A percentile compares a stretch with the other conserved stretches of the same genome.
Conservation (phyloP, 352 stramenopile genomes). For the Globisporangium nodosum region DNA sequence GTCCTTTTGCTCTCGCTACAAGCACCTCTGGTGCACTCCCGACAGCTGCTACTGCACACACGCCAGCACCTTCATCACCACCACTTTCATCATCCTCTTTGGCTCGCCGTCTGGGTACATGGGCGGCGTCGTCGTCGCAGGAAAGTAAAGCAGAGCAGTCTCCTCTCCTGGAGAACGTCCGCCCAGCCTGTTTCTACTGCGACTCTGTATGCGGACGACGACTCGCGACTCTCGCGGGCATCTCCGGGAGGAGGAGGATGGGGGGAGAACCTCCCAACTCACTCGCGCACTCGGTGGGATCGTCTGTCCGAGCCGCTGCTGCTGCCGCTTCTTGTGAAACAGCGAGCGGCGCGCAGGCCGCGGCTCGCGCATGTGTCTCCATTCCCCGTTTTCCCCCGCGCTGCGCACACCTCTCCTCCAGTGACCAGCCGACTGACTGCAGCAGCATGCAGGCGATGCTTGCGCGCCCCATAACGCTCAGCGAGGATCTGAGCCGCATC, state of each 20-base stretch:
- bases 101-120: neutral
- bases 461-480: neutral
- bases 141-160: neutral
- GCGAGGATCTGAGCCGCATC: neutral
- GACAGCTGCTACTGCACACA: too few species aligned
- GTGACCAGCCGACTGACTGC: too few species aligned
- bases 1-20: too few species aligned
- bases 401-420: constrained; percentile 1
- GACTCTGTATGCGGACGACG: neutral
- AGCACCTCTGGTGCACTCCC: too few species aligned
- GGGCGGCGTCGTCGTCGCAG: neutral
- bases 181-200: neutral
- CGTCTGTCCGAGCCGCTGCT: neutral
- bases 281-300: constrained; percentile 1
- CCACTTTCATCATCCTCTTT: too few species aligned
- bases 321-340: neutral
- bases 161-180: neutral
- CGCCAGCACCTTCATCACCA: too few species aligned
- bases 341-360: neutral
- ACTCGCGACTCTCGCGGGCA: neutral
- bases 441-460: constrained; percentile 11
- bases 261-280: neutral
- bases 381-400: constrained; percentile 3
- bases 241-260: neutral
- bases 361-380: neutral